Base-by-base conservation (phyloP, 1,139 yeast species). In the Suhomyces yuchorum region DNA sequence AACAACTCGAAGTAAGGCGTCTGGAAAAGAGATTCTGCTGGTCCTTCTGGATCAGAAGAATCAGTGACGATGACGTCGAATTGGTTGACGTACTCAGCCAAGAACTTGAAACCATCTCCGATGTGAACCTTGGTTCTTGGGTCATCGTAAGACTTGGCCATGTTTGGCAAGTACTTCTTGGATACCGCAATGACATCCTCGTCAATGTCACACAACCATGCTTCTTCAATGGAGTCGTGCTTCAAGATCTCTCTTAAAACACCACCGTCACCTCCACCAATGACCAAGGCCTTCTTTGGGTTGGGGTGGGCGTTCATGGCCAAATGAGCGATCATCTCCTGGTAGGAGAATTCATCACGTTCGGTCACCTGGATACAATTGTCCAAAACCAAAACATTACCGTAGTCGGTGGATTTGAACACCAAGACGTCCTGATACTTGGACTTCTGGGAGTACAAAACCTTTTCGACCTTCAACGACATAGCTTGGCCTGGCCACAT, bases 191-290 rank as follows among this genome's bases (percentile, higher is more conserved):
- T 89, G 51, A 91, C 97, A 46, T 90, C 82, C 71, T 89, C 96
- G 65, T 91, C 97, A 60, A 91, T 91, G 71, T 91, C 97, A 65
- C 93, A 89, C 55, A 91, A 77, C 77, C 90, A 84, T 40, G 96
- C 96, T 66, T 84, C 85, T 68, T 89, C 96, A 51, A 91, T 86
- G 51, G 81, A 70, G 47, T 81, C 82, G 70, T 91, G 97, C 74
- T 91, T 91, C 62, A 91, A 87, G 64, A 90, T 82, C 71, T 91
- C 97, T 70, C 97, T 81, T 63, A 91, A 78, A 49, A 91, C 97
- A 67, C 97, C 97, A 60, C 97, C 97, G 64, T 91, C 97, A 60
- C 97, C 97, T 56, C 97, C 97, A 50, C 97, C 97, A 65, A 91
- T 85, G 50, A 91, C 96, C 54, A 91, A 76, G 28, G 93, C 97